Evolutionary conservation across 371 early-diverging fungal species (phyloP), one percentile per base, ranked within the genome.

Genomic region (Syncephalastrum racemosum): DNA sequence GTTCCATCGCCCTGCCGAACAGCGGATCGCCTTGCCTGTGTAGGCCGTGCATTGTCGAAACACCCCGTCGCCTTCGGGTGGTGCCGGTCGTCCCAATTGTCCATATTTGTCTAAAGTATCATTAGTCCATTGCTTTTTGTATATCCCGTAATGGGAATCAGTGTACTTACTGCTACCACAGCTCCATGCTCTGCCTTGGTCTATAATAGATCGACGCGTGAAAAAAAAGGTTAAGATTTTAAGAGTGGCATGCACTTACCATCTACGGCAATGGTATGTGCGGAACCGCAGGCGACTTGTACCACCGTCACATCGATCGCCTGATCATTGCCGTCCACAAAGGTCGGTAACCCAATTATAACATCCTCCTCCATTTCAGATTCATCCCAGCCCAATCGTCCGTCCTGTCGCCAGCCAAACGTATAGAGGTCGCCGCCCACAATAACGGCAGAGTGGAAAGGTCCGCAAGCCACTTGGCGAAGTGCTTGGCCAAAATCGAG

Each of bases 201-300:
- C 71, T 69, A 62, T 23, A 1, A 12, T 49, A 50, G 36, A 31
- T 31, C 36, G 36, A 31, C 36, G 10, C n/a, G 4, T 39, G 19
- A 15, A 27, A 41, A n/a, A 56, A 15, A 47, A 31, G 3, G 4
- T 57, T 13, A 49, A 20, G 4, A 39, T 16, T 40, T 27, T 19
- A 10, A 25, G 44, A 6, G 14, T 53, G 16, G 4, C 15, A 31
- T 18, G 18, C 46, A 18, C 41, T 46, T 66, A 69, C 71, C 68
- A 52, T 77, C 77, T 14, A 77, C n/a, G n/a, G 61, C 71, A 24
- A 77, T 22, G 15, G 74, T 77, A 53, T 77, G 77, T 1, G 52
- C 41, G 20, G 64, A 45, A 23, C 77, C 77, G 52, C 77, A 77
- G 22, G 42, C 68, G 12, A 64, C 64, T 46, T 73, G 61, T 5